Evolutionary conservation across 345 rosid species (phyloP).

Genomic region (Eucalyptus fibrosa): DNA sequence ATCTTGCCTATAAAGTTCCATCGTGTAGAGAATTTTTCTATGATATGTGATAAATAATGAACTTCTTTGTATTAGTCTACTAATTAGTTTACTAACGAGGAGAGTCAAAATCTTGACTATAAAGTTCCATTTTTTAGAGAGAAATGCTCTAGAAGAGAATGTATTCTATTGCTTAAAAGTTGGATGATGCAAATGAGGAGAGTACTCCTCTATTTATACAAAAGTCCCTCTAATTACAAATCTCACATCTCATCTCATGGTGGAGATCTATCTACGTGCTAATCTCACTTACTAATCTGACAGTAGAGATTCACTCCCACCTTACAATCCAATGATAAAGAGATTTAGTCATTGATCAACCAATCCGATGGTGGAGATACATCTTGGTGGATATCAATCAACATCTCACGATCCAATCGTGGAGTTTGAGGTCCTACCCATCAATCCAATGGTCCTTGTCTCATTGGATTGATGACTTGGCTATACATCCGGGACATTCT

Average conservation of each 20-base stretch:
- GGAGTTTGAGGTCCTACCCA: not conserved
- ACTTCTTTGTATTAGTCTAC: no score
- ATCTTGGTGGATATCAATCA: not conserved
- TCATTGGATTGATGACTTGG: not conserved
- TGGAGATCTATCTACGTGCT: not conserved
- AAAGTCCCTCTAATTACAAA: not conserved
- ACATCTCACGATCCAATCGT: not conserved
- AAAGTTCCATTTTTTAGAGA: no score
- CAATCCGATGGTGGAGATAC: not conserved
- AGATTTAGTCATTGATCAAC: not conserved
- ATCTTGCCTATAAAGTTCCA: no score
- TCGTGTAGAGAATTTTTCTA: no score
- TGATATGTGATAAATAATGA: no score
- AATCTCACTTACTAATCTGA: not conserved
- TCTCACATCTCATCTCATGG: not conserved
- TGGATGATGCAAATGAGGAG: not conserved
- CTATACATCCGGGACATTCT: not conserved
- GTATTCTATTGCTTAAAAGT: not conserved
- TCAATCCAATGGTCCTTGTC: not conserved
- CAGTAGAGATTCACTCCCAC: fast-evolving
- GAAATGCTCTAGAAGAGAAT: not conserved
- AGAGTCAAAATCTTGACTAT: no score
- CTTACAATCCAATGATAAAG: not conserved
- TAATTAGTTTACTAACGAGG: no score
- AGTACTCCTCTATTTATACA: not conserved